These are phyloP conservation scores for Ophiobolus disseminans DNA, from an alignment of 2,329 filamentous ascomycete species.

Conservation along the genomic window DNA sequence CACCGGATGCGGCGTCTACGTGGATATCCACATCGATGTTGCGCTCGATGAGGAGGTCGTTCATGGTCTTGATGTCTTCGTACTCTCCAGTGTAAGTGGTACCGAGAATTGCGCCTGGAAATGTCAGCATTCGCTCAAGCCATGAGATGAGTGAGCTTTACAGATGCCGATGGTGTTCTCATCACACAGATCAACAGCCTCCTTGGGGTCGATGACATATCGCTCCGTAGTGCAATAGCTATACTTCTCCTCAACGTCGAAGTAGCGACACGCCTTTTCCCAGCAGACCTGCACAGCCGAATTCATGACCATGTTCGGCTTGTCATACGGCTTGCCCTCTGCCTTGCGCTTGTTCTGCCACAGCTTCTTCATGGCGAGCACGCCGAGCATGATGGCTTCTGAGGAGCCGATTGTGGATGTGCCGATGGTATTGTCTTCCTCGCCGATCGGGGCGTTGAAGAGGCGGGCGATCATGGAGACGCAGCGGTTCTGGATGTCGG, in stretches of 20 bases:
- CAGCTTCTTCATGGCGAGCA: slow-evolving; percentile 91
- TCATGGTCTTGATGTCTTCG: slow-evolving; percentile 90
- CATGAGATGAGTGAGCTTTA: slow-evolving; percentile 1
- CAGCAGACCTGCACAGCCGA: slow-evolving; percentile 96
- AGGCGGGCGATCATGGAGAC: slow-evolving; percentile 71
- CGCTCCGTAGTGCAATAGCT: slow-evolving; percentile 68
- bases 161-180: slow-evolving; percentile 90
- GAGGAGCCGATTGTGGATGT: slow-evolving; percentile 90
- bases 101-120: slow-evolving; percentile 73
- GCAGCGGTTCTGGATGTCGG: slow-evolving; percentile 74
- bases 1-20: slow-evolving; percentile 89
- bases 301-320: slow-evolving; percentile 94
- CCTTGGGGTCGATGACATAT: slow-evolving; percentile 69
- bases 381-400: slow-evolving; percentile 76
- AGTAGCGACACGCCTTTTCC: slow-evolving; percentile 85
- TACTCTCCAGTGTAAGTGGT: slow-evolving; percentile 95
- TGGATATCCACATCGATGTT: slow-evolving; percentile 85
- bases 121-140: slow-evolving; percentile 1
- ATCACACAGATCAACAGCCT: slow-evolving; percentile 67
- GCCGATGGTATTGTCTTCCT: slow-evolving; percentile 73
- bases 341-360: slow-evolving; percentile 89
- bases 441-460: slow-evolving; percentile 75
- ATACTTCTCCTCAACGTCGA: slow-evolving; percentile 90
- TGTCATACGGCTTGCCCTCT: slow-evolving; percentile 78
- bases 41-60: slow-evolving; percentile 79